phyloP scores from a whole-genome alignment of 306 rosid genomes.

The Pyrus bretschneideri region DNA sequence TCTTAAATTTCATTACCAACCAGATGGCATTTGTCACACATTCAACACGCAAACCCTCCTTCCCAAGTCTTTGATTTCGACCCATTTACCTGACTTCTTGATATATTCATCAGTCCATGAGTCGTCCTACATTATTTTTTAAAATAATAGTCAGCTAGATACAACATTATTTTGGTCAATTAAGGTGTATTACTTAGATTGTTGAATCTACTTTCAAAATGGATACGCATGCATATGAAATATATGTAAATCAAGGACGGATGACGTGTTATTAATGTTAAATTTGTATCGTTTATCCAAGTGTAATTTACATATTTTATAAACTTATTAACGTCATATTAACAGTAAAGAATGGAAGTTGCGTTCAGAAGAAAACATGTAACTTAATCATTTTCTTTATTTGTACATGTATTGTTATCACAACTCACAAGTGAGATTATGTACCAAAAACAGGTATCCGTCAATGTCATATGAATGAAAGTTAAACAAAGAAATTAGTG shows the following conservation, averaged over 20 bases:
- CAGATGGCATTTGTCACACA: slow-evolving; percentile 16
- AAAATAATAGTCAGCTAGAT: neutral
- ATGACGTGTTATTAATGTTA: no score
- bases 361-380: neutral
- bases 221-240: neutral
- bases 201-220: neutral
- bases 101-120: neutral
- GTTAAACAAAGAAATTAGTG: slow-evolving; percentile 17
- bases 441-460: slow-evolving; percentile 10
- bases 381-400: neutral
- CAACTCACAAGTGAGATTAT: slow-evolving; percentile 11
- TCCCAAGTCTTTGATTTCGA: slow-evolving; percentile 5
- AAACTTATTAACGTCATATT: neutral
- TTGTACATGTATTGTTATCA: neutral
- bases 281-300: no score
- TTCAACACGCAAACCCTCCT: slow-evolving; percentile 12
- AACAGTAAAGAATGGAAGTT: no score
- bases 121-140: neutral
- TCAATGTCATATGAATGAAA: slow-evolving; percentile 17
- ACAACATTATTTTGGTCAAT: neutral
- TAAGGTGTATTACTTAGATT: neutral
- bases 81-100: neutral
- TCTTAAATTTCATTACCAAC: slow-evolving; percentile 16
- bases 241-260: neutral
- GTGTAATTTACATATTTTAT: no score